Base-by-base conservation (phyloP, 768 basidiomycete species). In the Tulasnella sp. region DNA sequence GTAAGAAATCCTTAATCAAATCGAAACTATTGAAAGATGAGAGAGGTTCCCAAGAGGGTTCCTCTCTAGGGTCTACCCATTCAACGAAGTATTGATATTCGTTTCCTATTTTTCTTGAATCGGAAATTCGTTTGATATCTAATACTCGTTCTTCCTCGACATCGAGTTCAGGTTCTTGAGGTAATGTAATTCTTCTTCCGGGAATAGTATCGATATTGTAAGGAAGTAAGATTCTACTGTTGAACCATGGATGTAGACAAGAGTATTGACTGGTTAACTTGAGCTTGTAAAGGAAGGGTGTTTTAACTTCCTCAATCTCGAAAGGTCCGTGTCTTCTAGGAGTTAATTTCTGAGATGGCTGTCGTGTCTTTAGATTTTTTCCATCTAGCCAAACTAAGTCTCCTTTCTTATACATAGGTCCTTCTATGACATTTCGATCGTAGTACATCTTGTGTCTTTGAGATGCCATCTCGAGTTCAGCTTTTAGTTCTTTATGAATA, bases 401-500 rank as follows among this genome's bases (percentile, higher is more conserved):
- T 7, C 22, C 43, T 25, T 25, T 16, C 6, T 45, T 45, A 16
- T 19, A 25, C 22, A 5, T 9, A 28, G 43, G 28, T 6, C 15
- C 9, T 27, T 27, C 22, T 6, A 5, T 24, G 16, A 19, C 15
- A 16, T 45, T 5, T 5, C 22, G 7, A 25, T 45, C 28, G 16
- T 45, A 45, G 27, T 19, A 22, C 22, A 12, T 7, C 7, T n/a
- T 31, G 12, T 27, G 7, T 5, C 20, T 19, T 45, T 29, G 15
- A 12, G 24, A 16, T 5, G 43, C 6, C n/a, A 45, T 16, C 31
- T 7, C 31, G 16, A 45, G 16, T 5, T 22, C n/a, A 7, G 22
- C 43, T 29, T 45, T 20, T 7, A 45, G 27, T 45, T 45, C 43
- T 31, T 28, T 31, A 25, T 45, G 43, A 25, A 45, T 31, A 25